Evolutionary conservation across 2,329 filamentous ascomycete genomes (phyloP).

Genomic region (Scedosporium boydii): DNA sequence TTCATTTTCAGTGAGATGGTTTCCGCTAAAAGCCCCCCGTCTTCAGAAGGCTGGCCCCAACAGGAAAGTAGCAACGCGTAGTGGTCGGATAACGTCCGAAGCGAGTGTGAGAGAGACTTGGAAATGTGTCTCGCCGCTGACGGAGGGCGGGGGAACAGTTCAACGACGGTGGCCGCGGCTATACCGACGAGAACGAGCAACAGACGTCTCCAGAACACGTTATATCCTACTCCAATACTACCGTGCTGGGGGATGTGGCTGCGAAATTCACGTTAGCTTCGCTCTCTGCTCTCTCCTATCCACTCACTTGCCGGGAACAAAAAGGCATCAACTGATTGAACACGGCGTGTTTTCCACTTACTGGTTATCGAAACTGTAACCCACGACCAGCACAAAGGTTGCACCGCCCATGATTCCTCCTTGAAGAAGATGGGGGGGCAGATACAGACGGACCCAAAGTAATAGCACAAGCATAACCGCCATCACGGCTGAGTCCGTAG

Average conservation of each 20-base stretch:
- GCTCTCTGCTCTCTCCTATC: too few relatives aligned
- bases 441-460: constrained; percentile 25
- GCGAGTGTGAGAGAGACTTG: constrained; percentile 31
- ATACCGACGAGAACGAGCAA: constrained; percentile 35
- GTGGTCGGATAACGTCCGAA: constrained; percentile 34
- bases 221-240: constrained; percentile 34
- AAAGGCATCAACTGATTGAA: too few relatives aligned
- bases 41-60: constrained; percentile 23
- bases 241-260: constrained; percentile 32
- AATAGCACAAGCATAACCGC: constrained; percentile 24
- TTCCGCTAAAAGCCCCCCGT: constrained; percentile 20
- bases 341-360: not conserved
- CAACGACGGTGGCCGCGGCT: constrained; percentile 30
- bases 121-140: constrained; percentile 34
- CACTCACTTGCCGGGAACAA: too few relatives aligned
- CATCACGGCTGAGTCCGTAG: constrained; percentile 36
- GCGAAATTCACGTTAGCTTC: not conserved
- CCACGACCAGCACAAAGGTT: constrained; percentile 33
- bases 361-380: constrained; percentile 34
- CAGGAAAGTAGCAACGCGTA: constrained; percentile 38
- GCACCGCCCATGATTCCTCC: constrained; percentile 22
- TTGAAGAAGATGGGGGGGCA: constrained; percentile 17
- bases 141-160: constrained; percentile 35
- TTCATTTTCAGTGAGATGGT: constrained; percentile 20
- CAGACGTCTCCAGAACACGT: constrained; percentile 36